phyloP scores from a whole-genome alignment of 305 asterid genomes.

The Fraxinus xanthoxyloides region DNA sequence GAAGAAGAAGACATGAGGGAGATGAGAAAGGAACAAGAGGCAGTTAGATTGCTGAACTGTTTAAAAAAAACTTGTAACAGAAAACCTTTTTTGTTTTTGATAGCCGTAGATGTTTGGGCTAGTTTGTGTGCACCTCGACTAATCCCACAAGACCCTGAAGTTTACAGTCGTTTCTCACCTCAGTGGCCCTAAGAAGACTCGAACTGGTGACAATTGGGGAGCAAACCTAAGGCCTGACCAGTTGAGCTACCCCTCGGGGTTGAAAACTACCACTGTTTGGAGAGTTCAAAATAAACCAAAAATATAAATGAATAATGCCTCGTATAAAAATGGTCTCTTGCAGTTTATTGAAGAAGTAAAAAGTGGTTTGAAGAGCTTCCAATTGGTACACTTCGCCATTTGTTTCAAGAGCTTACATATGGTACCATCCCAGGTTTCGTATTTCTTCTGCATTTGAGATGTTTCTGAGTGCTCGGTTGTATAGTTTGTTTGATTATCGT shows the following conservation, averaged over 20 bases:
- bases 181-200: too few relatives aligned
- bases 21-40: background rate
- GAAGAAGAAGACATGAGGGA: background rate
- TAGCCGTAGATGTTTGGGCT: too few relatives aligned
- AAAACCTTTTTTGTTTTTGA: too few relatives aligned
- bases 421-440: background rate
- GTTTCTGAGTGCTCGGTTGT: conserved; percentile 19
- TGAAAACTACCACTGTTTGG: background rate
- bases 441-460: conserved; percentile 8
- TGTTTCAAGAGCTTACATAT: conserved; percentile 13
- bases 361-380: conserved; percentile 5
- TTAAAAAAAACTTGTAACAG: background rate
- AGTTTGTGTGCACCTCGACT: too few relatives aligned
- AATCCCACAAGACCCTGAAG: too few relatives aligned
- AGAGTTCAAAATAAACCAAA: background rate
- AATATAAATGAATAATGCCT: background rate
- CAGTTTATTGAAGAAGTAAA: conserved; percentile 64
- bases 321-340: conserved; percentile 5
- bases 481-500: conserved; percentile 4
- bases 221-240: too few relatives aligned
- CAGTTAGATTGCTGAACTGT: background rate
- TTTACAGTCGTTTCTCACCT: too few relatives aligned
- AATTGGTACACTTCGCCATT: conserved; percentile 21
- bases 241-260: too few relatives aligned
- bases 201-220: too few relatives aligned